Evolutionary conservation across 2,329 filamentous ascomycete genomes (phyloP), one percentile per base, ranked within the genome.

Genomic region (Stachybotrys chartarum): DNA sequence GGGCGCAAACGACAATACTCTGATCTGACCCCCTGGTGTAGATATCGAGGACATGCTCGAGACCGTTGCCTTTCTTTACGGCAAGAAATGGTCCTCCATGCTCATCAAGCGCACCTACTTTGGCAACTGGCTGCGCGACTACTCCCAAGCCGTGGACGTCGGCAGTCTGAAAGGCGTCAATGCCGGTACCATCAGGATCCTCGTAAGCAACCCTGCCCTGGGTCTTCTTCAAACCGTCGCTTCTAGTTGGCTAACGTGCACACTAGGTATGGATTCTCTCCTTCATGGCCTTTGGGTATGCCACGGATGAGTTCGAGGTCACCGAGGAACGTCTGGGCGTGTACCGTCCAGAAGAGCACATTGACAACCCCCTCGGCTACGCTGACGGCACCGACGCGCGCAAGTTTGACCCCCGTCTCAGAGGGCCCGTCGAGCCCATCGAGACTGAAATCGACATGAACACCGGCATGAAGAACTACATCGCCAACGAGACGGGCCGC

Each of bases 381-480:
- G 90, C 89, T 51, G 91, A 97, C 63, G 90, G 90, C 62, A 66
- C 83, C 16, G 94, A 99, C 73, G 94, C 94, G 6, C 83, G 90
- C 58, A 83, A 88, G 64, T 91, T 84, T 65, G 94, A 97, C 68
- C 74, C 80, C 44, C 86, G 94, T 30, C 83, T 97, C 7, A 87
- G 94, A 52, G 88, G 86, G 1, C 92, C 92, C 0, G 85, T 97
- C 8, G 76, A 83, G 57, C 80, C 81, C 5, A 71, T 82, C 46
- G 90, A 94, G 66, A 82, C 89, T 18, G 84, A 89, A 57, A 82
- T 94, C 55, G 90, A 94, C 64, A 74, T 75, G 39, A 75, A 81
- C 6, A 94, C 90, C 1, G 92, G 92, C n/a, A 96, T 99, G 93
- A 99, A 97, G 73, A 97, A 97, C 70, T 99, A 99, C 71, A 97